phyloP scores from a whole-genome alignment of 345 rosid genomes.

The Abelmoschus esculentus region DNA sequence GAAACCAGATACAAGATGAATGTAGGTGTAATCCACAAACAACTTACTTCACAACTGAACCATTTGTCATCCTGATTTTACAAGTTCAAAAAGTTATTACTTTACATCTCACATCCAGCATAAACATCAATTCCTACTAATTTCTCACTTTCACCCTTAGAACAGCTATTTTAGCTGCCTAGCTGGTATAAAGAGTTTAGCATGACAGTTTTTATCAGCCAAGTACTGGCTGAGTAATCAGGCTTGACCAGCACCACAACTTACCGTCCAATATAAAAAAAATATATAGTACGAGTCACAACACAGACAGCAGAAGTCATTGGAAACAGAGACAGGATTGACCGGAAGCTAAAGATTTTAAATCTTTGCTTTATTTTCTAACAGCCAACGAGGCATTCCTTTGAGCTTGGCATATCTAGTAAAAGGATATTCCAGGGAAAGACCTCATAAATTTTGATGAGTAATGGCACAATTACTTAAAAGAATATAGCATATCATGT shows the following conservation, averaged over 20 bases:
- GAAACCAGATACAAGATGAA: constrained; percentile 9
- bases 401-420: background rate
- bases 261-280: background rate
- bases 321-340: too few species aligned
- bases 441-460: background rate
- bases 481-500: background rate
- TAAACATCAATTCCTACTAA: background rate
- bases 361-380: too few species aligned
- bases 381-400: too few species aligned
- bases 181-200: background rate
- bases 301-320: too few species aligned
- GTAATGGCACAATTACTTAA: background rate
- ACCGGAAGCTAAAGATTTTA: too few species aligned
- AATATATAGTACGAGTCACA: background rate
- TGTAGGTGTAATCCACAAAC: background rate
- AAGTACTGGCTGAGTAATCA: background rate
- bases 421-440: background rate
- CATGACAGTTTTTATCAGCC: background rate
- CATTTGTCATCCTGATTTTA: background rate
- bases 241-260: background rate
- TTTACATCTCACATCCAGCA: background rate
- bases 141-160: background rate
- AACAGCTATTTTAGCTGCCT: background rate
- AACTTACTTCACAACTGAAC: background rate
- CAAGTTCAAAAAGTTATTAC: background rate